Evolutionary conservation across 805 yeast genomes (phyloP).

Genomic region (Candida nanaspora): DNA sequence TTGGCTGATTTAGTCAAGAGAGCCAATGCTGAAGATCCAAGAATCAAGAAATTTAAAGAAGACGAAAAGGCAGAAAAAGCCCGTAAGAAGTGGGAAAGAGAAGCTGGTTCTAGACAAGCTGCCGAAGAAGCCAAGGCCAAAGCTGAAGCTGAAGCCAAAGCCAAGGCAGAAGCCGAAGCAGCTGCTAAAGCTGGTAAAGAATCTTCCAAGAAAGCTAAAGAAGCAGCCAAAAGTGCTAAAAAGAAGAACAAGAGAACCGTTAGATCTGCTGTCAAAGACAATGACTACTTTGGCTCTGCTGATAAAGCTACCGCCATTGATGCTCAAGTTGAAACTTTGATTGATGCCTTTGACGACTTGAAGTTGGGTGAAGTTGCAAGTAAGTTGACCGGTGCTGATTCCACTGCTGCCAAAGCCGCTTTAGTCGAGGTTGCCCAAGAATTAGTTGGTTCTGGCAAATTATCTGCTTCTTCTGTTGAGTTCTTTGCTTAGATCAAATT

Average conservation of each 20-base stretch:
- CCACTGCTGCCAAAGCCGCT: slow-evolving; percentile 51
- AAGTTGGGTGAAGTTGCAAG: slow-evolving; percentile 70
- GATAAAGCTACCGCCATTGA: slow-evolving; percentile 61
- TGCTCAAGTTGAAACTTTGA: slow-evolving; percentile 69
- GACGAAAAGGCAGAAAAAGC: slow-evolving; percentile 93
- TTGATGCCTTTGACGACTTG: slow-evolving; percentile 75
- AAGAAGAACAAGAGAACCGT: slow-evolving; percentile 65
- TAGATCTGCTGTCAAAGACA: slow-evolving; percentile 78
- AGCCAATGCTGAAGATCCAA: slow-evolving; percentile 87
- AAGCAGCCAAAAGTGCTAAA: slow-evolving; percentile 94
- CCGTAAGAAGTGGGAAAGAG: slow-evolving; percentile 93
- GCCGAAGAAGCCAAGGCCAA: slow-evolving; percentile 85
- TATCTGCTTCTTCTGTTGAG: slow-evolving; percentile 32
- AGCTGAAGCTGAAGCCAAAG: slow-evolving; percentile 83
- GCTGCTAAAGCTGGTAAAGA: slow-evolving; percentile 55
- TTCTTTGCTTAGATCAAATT: slow-evolving; percentile 8
- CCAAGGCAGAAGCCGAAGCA: slow-evolving; percentile 69
- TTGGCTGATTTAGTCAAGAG: slow-evolving; percentile 79
- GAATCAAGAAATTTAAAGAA: slow-evolving; percentile 89
- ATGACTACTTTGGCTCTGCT: slow-evolving; percentile 77
- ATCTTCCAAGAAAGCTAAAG: slow-evolving; percentile 75
- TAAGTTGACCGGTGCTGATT: slow-evolving; percentile 52
- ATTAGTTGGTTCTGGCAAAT: slow-evolving; percentile 45
- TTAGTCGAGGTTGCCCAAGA: slow-evolving; percentile 49
- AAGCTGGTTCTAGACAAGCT: slow-evolving; percentile 94